Base-by-base conservation (phyloP, 345 rosid genomes). In the Firmiana major region DNA sequence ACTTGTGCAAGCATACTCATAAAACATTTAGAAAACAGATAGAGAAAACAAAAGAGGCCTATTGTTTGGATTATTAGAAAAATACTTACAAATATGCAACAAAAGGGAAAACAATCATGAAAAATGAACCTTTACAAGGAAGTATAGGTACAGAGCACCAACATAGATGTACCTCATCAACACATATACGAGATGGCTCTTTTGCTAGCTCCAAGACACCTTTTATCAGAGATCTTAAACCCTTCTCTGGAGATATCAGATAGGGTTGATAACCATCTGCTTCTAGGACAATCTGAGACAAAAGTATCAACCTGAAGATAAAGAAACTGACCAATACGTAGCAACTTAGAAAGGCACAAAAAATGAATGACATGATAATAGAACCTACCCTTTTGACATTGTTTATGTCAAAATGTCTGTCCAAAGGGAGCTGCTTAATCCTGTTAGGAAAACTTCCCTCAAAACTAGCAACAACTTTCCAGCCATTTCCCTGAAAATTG, bases 231-330 rank as follows among this genome's bases (percentile, higher is more conserved):
- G 99, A 97, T 78, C 99, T 86, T 81, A 97, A 85, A 75, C 99
- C 99, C 87, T 94, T 97, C 88, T 97, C 99, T 5, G 99, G 99
- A 63, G 98, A 94, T 87, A 97, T 94, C 77, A 97, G 96, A 87
- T 97, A 97, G 26, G 99, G 99, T 78, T 97, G 99, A 86, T 97
- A 97, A 77, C 99, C 99, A 88, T 97, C 98, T 66, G 98, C 97
- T 82, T 97, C 98, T 74, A 97, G 83, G 59, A 97, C 99, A 84
- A 93, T 87, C 99, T 93, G 87, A 81, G 28, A 42, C 62, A 77
- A 72, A 62, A 24, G 71, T 19, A 28, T 49, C 64, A 75, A 28
- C 63, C 69, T n/a, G n/a, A n/a, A 76, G 24, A 54, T 19, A 79
- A 72, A 38, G 46, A 42, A 54, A 42, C 13, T 53, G 54, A 46